Base-by-base conservation (phyloP, 371 early-diverging fungal genomes). In the Capillidium rhysosporum region DNA sequence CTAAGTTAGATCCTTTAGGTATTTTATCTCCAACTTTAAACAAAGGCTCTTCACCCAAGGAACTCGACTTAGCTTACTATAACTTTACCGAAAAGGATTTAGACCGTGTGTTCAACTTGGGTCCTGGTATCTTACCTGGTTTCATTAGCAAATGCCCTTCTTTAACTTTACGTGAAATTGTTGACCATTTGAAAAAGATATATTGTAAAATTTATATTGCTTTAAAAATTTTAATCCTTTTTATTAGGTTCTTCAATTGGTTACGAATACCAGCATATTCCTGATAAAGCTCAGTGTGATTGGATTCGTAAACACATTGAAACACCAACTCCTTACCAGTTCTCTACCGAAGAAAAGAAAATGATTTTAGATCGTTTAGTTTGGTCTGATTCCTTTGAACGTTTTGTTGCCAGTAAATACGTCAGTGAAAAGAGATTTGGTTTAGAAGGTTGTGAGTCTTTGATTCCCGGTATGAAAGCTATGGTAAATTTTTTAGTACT, bases 391-490 rank as follows among this genome's bases (percentile, higher is more conserved):
- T 82, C 84, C 53, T 96, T 94, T 63, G 93, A 96, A 63, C 79
- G 89, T 57, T 94, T 93, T 57, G 83, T 91, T 54, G 82, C 92
- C n/a, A 80, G 79, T 28, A 93, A 92, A 73, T 94, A 85, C 68
- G 90, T 92, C 49, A 82, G 82, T 57, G 92, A 91, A 65, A 97
- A 97, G 83, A 79, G 97, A 56, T 97, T 93, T 62, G 97, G 97
- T 61, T 79, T 97, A 45, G 97, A 97, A 71, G 97, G 97, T 59
- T 84, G 90, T 67, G 97, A 97, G 65, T 70, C 80, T 62, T 76
- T 97, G 66, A 93, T 97, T 57, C 93, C 94, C 46, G 94, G 92
- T 57, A 91, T 96, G 90, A 93, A 95, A 69, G 84, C 89, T 53
- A 66, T 94, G 80, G 82, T 84, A 68, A 65, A 73, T 64, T 25